Base-by-base conservation (phyloP, 345 rosid species). In the Sonneratia caseolaris region DNA sequence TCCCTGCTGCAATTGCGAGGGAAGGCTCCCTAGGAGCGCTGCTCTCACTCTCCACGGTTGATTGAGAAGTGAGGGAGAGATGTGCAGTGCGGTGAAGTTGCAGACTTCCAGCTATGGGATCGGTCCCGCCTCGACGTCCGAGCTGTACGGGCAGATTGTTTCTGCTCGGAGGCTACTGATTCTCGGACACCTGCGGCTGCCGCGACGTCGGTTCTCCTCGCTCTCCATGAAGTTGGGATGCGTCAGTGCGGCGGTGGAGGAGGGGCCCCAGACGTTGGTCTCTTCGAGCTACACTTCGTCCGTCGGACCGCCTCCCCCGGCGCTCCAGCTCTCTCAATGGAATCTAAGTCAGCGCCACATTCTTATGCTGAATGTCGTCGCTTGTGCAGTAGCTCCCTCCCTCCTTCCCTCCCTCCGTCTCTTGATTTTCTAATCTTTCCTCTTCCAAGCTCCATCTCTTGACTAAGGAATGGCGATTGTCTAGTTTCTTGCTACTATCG, bases 301-400 rank as follows among this genome's bases (percentile, higher is more conserved):
- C 70, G 84, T 94, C 19, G 97, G 93, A 24, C 36, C 79, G 8
- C 59, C 78, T 21, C 19, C 77, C 5, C 71, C 89, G 43, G 43
- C 84, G 64, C 83, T 87, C 55, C 88, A 78, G 59, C 77, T 80
- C 74, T 79, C 89, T 35, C 91, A 79, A n/a, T 81, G 88, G 88
- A 76, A 77, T 70, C 79, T 91, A 79, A 85, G 91, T 16, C 79
- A 85, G 43, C 92, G 91, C 65, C 97, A 91, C 73, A 73, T 91
- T 72, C 61, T 85, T 76, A 27, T 82, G 48, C 88, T 91, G 72
- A 88, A 81, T 70, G 78, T 83, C 88, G 37, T 86, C 75, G 94
- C 97, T 70, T 86, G 92, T 74, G 80, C 82, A 38, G 96, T 93
- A 55, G 40, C 10, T 64, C 73, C 53, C 70, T 68, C 47, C 53